Conservation (phyloP, 2,329 filamentous ascomycete species). For the Calonectria montana region DNA sequence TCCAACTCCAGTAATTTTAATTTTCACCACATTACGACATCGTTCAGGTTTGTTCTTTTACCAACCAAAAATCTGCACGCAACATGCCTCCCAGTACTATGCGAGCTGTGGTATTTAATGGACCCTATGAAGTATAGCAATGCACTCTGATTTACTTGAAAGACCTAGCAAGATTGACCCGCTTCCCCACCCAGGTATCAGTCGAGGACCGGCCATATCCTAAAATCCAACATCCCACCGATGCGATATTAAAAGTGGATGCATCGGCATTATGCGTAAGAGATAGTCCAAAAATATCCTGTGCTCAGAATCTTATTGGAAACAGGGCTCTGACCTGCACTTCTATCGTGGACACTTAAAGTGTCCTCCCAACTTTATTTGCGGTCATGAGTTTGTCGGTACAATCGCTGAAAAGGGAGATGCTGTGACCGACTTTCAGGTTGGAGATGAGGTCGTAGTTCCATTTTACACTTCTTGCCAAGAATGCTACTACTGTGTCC, state of each 20-base stretch:
- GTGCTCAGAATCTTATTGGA: background rate
- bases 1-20: background rate
- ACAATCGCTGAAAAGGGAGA: conserved; percentile 1
- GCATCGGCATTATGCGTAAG: conserved; percentile 1
- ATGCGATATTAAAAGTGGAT: background rate
- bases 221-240: background rate
- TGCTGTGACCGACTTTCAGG: background rate
- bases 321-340: conserved; percentile 20
- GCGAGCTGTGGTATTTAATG: background rate
- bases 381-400: conserved; percentile 22
- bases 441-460: conserved; percentile 15
- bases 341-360: conserved; percentile 25
- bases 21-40: background rate
- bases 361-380: conserved; percentile 18
- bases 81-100: background rate
- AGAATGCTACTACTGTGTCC: conserved; percentile 14
- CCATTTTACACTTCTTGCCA: conserved; percentile 8
- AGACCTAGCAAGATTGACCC: background rate
- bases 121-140: background rate
- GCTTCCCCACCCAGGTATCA: background rate
- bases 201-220: background rate
- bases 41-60: background rate
- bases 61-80: too few relatives aligned
- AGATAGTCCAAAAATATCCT: background rate
- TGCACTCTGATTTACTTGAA: background rate